Evolutionary conservation across 1,284 basidiomycete genomes (phyloP), one percentile per base, ranked within the genome.

Genomic region (Filobasidium uniguttulatum): DNA sequence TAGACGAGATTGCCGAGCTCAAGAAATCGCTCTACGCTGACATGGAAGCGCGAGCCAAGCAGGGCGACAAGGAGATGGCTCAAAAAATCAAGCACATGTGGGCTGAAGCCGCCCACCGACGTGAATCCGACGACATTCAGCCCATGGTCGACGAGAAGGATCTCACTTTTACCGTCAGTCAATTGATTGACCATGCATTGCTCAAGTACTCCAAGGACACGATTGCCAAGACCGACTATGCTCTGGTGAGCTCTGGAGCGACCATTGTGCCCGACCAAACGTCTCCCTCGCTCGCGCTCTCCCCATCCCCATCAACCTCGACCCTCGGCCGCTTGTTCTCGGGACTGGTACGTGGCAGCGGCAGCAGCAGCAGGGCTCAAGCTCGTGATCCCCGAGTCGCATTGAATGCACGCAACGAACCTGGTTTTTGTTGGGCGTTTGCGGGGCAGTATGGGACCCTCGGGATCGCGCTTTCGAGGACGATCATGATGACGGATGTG

Each of bases 381-480:
- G 90, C 86, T 15, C 78, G 81, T 9, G 78, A 85, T 1, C 88
- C 93, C 0, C 79, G 87, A 38, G 83, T 79, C 0, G 88, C 86
- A 1, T 72, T 97, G 17, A 82, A 90, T 62, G 49, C 19, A n/a
- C 85, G 89, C 55, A 74, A 74, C 22, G 76, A 82, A 48, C 79
- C 80, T 22, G 91, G 93, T 2, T 78, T 82, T 55, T 98, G 91
- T 69, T 98, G 91, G 91, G 85, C 93, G 2, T 88, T 97, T 69
- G 71, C 70, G 2, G 90, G 90, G 0, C 61, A 72, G 5, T 65
- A 77, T 41, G 93, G 90, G 3, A 81, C 85, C 60, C 71, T 97
- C 1, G 89, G 85, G 4, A 80, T 98, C 36, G 73, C 75, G 44
- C 78, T 97, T 17, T 79, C 82, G 1, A 74, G 77, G 5, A 78